Evolutionary conservation across 441 rosid genomes (phyloP).

Genomic region (Capsella rubella): DNA sequence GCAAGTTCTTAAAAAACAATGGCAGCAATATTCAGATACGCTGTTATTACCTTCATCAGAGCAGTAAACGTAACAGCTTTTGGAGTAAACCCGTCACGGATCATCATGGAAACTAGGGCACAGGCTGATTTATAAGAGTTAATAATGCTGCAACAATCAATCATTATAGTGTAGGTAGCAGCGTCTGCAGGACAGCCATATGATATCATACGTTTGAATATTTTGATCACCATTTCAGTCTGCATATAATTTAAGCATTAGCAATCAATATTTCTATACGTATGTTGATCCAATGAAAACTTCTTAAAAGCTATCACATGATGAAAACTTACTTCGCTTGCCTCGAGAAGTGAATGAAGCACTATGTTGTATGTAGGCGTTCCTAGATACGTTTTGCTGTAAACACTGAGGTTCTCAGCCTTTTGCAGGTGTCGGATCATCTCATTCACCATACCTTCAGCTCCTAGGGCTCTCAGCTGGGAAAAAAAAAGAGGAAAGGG

Average conservation of each 20-base stretch:
- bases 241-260: conserved; percentile 49
- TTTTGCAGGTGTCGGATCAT: conserved; percentile 57
- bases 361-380: conserved; percentile 65
- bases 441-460: conserved; percentile 78
- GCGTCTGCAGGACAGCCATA: conserved; percentile 54
- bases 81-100: conserved; percentile 76
- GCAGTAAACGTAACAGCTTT: conserved; percentile 54
- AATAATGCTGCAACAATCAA: conserved; percentile 66
- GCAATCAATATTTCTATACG: conserved; percentile 27
- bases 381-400: conserved; percentile 47
- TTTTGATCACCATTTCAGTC: conserved; percentile 57
- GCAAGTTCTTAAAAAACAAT: conserved; percentile 10
- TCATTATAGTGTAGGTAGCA: conserved; percentile 75
- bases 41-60: conserved; percentile 65
- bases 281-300: conserved; percentile 19
- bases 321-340: conserved; percentile 64
- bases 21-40: conserved; percentile 6
- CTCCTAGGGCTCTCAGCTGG: conserved; percentile 84
- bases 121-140: conserved; percentile 63
- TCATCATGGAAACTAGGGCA: conserved; percentile 78
- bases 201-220: conserved; percentile 69
- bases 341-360: conserved; percentile 71
- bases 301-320: conserved; percentile 23
- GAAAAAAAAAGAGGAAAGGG: conserved; percentile 29
- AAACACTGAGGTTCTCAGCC: conserved; percentile 59